Conservation (phyloP, 2,329 filamentous ascomycete genomes). For the Thielaviopsis punctulata region DNA sequence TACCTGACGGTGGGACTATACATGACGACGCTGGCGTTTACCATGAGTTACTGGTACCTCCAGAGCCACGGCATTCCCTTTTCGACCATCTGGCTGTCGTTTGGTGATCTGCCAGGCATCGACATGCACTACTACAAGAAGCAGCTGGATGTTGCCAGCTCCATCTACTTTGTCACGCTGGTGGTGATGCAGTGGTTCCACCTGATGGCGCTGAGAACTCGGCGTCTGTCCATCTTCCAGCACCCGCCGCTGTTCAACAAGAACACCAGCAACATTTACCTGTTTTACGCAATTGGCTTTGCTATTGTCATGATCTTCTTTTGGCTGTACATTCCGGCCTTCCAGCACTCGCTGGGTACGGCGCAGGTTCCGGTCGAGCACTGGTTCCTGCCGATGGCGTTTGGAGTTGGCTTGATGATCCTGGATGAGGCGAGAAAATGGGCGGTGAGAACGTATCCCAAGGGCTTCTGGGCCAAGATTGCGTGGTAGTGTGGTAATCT, state of each 20-base stretch:
- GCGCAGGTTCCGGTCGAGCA: conserved; percentile 49
- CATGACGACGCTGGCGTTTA: conserved; percentile 92
- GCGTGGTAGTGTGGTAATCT: conserved; percentile 30
- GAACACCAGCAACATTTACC: conserved; percentile 76
- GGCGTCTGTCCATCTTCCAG: conserved; percentile 82
- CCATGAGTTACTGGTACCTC: conserved; percentile 83
- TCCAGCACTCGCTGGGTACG: conserved; percentile 54
- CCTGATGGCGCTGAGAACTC: conserved; percentile 93
- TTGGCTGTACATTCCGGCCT: conserved; percentile 75
- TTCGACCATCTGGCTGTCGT: conserved; percentile 76
- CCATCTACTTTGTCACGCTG: conserved; percentile 76
- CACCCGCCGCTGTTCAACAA: conserved; percentile 77
- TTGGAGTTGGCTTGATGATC: conserved; percentile 28
- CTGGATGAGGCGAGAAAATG: conserved; percentile 53
- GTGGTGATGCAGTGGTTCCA: conserved; percentile 99
- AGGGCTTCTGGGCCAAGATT: conserved; percentile 36
- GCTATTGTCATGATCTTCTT: conserved; percentile 93
- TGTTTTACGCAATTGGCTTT: conserved; percentile 82
- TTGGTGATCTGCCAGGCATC: conserved; percentile 85
- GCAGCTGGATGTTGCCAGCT: conserved; percentile 77
- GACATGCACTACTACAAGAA: conserved; percentile 81
- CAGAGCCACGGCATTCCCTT: conserved; percentile 89
- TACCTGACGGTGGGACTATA: conserved; percentile 56
- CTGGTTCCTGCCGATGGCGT: conserved; percentile 61
- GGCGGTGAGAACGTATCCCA: conserved; percentile 40